These are phyloP conservation scores for Hypholoma fasciculare DNA, from an alignment of 768 basidiomycete species.

Conservation along the genomic window DNA sequence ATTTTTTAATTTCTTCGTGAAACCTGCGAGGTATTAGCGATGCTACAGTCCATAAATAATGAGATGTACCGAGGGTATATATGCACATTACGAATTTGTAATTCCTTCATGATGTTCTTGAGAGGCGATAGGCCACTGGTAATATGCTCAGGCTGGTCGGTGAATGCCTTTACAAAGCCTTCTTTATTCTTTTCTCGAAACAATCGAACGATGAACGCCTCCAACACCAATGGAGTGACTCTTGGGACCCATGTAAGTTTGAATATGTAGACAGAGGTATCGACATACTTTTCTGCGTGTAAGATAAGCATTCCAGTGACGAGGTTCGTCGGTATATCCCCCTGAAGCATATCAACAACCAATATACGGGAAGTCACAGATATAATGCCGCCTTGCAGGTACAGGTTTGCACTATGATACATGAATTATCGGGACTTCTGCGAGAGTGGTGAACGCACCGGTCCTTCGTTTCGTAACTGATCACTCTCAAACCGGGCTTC, in stretches of 20 bases:
- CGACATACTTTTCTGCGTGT: conserved; percentile 80
- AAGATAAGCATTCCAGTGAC: conserved; percentile 90
- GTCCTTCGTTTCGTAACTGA: conserved; percentile 85
- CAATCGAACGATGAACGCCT: conserved; percentile 91
- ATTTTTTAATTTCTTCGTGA: conserved; percentile 83
- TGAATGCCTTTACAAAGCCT: conserved; percentile 96
- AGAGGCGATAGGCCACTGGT: conserved; percentile 91
- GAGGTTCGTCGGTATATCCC: conserved; percentile 79
- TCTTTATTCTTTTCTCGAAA: conserved; percentile 87
- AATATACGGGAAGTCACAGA: conserved; percentile 93
- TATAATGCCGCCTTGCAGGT: conserved; percentile 85
- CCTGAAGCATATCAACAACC: conserved; percentile 91
- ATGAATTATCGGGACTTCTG: neutral
- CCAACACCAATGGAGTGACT: conserved; percentile 79
- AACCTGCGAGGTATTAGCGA: conserved; percentile 54
- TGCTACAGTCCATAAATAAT: neutral
- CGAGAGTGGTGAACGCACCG: conserved; percentile 47
- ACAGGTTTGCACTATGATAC: conserved; percentile 69
- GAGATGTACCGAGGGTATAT: conserved; percentile 81
- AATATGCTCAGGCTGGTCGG: conserved; percentile 95
- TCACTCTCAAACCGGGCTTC: conserved; percentile 78
- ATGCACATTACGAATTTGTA: conserved; percentile 85
- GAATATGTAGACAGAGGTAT: conserved; percentile 11
- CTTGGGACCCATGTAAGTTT: conserved; percentile 34
- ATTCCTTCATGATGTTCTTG: conserved; percentile 89